Conservation (phyloP, 768 basidiomycete genomes). For the Phylloporus rhodoxanthus region DNA sequence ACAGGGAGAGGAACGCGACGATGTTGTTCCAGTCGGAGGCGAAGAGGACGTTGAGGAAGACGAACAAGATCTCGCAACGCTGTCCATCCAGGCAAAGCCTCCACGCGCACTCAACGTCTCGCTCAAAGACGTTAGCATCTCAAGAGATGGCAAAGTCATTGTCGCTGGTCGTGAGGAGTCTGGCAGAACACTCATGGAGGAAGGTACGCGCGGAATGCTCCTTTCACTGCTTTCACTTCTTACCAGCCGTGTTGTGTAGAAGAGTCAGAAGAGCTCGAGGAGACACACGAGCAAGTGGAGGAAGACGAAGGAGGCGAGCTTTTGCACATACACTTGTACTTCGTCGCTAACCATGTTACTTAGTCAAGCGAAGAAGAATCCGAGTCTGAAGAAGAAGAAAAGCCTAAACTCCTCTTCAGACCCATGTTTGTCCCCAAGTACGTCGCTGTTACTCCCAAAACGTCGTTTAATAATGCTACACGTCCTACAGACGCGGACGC, state of each 20-base stretch:
- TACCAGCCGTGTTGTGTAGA: slow-evolving; percentile 7
- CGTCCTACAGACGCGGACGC: slow-evolving; percentile 56
- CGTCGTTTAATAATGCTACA: slow-evolving; percentile 1
- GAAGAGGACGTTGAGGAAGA: slow-evolving; percentile 50
- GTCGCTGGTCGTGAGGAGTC: slow-evolving; percentile 76
- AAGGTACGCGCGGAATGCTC: slow-evolving; percentile 33
- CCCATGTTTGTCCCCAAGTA: slow-evolving; percentile 96
- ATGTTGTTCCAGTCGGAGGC: slow-evolving; percentile 50
- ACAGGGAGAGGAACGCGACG: slow-evolving; percentile 42
- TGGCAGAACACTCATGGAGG: slow-evolving; percentile 63
- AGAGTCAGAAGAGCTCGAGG: slow-evolving; percentile 38
- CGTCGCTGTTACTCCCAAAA: slow-evolving; percentile 22
- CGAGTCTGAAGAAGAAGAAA: slow-evolving; percentile 68
- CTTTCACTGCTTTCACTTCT: slow-evolving; percentile 4
- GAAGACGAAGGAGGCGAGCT: slow-evolving; percentile 39
- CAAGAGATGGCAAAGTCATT: slow-evolving; percentile 72
- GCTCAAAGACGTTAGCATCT: slow-evolving; percentile 75
- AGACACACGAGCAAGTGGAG: slow-evolving; percentile 36
- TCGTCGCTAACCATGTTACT: slow-evolving; percentile 13
- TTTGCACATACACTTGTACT: slow-evolving; percentile 1
- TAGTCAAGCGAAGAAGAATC: slow-evolving; percentile 88
- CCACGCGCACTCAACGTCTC: slow-evolving; percentile 64
- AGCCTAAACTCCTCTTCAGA: slow-evolving; percentile 71
- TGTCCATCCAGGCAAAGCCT: slow-evolving; percentile 29
- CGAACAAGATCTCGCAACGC: slow-evolving; percentile 41